Conservation (phyloP, 1,284 basidiomycete species). For the Rhodotorula sp. region DNA sequence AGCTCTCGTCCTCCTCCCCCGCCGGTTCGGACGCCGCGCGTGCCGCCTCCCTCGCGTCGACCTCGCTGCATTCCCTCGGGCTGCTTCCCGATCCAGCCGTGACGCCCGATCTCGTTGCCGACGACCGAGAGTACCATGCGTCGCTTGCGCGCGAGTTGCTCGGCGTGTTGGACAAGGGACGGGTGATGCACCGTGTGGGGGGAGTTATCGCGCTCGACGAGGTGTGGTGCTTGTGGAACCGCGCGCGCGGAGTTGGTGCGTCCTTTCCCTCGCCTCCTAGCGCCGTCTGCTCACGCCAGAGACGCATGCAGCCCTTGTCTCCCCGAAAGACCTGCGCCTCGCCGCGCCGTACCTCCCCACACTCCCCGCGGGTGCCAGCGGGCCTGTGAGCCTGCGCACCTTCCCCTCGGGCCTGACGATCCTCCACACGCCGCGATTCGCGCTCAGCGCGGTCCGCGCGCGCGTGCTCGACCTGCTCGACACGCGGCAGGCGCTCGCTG, state of each 20-base stretch:
- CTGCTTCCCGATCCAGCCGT: constrained; percentile 66
- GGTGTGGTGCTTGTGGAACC: constrained; percentile 97
- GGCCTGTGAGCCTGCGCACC: constrained; percentile 67
- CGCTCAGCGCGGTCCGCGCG: constrained; percentile 64
- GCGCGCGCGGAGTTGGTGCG: constrained; percentile 87
- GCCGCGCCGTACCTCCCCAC: constrained; percentile 68
- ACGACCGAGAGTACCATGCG: constrained; percentile 76
- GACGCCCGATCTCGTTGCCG: constrained; percentile 84
- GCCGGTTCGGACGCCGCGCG: constrained; percentile 53
- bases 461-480: constrained; percentile 57
- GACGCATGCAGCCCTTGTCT: constrained; percentile 67
- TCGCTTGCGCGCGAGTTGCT: constrained; percentile 83
- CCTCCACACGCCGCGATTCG: constrained; percentile 77
- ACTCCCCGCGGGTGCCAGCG: constrained; percentile 54
- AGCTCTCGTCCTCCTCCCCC: constrained; percentile 36
- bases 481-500: constrained; percentile 55
- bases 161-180: constrained; percentile 59
- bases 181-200: constrained; percentile 54
- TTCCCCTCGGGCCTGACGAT: constrained; percentile 72
- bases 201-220: constrained; percentile 82
- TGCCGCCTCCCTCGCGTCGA: constrained; percentile 82
- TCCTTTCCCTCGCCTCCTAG: constrained; percentile 20
- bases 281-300: background rate
- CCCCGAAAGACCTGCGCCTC: constrained; percentile 77
- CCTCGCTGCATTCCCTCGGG: constrained; percentile 84